Evolutionary conservation across 495 filamentous ascomycete species (phyloP).

Genomic region (Penicillium riverlandense): DNA sequence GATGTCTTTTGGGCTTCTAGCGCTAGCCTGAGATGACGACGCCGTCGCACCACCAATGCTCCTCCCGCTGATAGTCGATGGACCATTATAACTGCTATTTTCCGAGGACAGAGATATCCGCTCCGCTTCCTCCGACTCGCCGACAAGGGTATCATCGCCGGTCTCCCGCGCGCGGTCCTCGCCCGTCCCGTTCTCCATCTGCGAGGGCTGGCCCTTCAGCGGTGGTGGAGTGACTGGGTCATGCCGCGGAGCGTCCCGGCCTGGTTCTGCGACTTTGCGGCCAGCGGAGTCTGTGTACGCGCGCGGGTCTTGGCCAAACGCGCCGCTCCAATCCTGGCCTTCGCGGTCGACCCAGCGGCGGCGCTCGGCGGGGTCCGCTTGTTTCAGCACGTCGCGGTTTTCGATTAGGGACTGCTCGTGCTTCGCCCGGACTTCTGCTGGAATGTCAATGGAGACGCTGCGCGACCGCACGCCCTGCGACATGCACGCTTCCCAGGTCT

Average conservation of each 20-base stretch:
- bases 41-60: not conserved
- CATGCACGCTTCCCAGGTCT: constrained; percentile 86
- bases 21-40: constrained; percentile 9
- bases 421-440: constrained; percentile 55
- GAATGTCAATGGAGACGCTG: constrained; percentile 60
- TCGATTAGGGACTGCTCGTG: constrained; percentile 74
- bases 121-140: constrained; percentile 15
- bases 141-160: constrained; percentile 1
- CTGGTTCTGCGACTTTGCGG: constrained; percentile 47
- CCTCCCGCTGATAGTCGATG: constrained; percentile 6
- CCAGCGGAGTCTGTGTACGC: constrained; percentile 44
- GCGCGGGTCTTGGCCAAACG: constrained; percentile 63
- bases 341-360: constrained; percentile 70
- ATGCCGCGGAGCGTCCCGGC: constrained; percentile 45
- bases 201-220: constrained; percentile 26
- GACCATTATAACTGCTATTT: not conserved
- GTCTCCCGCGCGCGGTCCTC: not conserved
- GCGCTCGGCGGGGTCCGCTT: constrained; percentile 60
- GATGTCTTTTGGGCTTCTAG: constrained; percentile 7
- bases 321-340: constrained; percentile 84
- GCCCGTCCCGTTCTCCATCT: not conserved
- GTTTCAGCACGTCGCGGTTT: constrained; percentile 70
- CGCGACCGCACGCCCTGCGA: constrained; percentile 72
- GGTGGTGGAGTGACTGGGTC: constrained; percentile 49
- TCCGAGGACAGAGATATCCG: constrained; percentile 1